Evolutionary conservation across 805 yeast species (phyloP).

Genomic region (Candida ascalaphidarum): DNA sequence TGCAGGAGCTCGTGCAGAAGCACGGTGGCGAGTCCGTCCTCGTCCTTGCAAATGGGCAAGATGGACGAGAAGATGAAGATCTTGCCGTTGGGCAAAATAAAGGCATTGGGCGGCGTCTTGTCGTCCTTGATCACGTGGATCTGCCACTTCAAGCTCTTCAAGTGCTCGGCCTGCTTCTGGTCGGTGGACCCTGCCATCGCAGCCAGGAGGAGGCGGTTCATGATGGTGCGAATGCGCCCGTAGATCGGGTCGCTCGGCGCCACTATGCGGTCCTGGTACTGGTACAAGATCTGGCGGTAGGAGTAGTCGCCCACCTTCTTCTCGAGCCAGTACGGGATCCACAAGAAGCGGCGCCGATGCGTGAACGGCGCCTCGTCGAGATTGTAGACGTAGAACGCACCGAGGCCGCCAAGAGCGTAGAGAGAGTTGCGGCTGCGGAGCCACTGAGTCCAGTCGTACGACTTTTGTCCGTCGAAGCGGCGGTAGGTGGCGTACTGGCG

Average conservation of each 20-base stretch:
- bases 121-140: constrained; percentile 62
- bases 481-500: constrained; percentile 10
- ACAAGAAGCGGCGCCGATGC: constrained; percentile 59
- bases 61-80: constrained; percentile 83
- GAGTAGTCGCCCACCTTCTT: constrained; percentile 51
- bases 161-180: constrained; percentile 25
- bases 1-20: constrained; percentile 91
- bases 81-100: constrained; percentile 93
- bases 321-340: constrained; percentile 64
- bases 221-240: constrained; percentile 46
- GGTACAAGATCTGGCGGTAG: constrained; percentile 50
- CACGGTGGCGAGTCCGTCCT: constrained; percentile 94
- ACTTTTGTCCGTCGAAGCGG: constrained; percentile 7
- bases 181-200: constrained; percentile 34
- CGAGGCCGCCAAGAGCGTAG: constrained; percentile 15
- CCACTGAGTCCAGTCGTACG: constrained; percentile 2
- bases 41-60: constrained; percentile 67
- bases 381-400: constrained; percentile 22
- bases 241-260: constrained; percentile 60
- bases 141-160: constrained; percentile 54
- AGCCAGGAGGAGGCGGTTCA: constrained; percentile 54
- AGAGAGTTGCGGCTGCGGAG: constrained; percentile 20
- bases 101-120: constrained; percentile 85
- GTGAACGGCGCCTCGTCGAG: constrained; percentile 79
- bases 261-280: constrained; percentile 45